Evolutionary conservation across 345 rosid genomes (phyloP), one percentile per base, ranked within the genome.

Genomic region (Sapria himalayana): DNA sequence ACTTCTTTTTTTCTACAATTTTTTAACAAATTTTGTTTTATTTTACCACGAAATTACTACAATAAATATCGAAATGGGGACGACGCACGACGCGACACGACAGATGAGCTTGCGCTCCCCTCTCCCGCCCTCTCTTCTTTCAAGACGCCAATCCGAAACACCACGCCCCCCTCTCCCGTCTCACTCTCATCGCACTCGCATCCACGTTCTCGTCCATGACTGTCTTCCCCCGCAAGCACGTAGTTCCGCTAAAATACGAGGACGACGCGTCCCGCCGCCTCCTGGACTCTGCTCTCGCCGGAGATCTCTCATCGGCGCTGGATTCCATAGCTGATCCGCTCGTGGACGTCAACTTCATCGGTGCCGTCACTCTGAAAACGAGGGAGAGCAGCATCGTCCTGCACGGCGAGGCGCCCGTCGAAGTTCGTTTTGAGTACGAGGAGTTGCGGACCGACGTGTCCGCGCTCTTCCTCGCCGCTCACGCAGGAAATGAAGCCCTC

Each of bases 381-480:
- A 59, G 84, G 59, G 66, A 65, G 68, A 62, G 66, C 41, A 93
- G 72, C 52, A 71, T 82, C 29, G 74, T 77, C 29, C 55, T 73
- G 57, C 66, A 59, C 13, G 79, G 67, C 9, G 86, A 84, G 50
- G 59, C 69, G 8, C 48, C 95, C 7, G 53, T 69, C 25, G 81
- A 82, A 54, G 76, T 77, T 21, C 37, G 55, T 22, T 64, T 79
- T 2, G 84, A 66, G 57, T 69, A 62, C 45, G 86, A 74, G 59
- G 98, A 89, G 69, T 73, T 89, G 46, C 79, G 61, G 65, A 79
- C 95, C 13, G 95, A 89, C 45, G 98, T 89, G 29, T 69, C 92
- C n/a, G 74, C 98, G 35, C 56, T 89, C 48, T 79, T 84, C 61
- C 73, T 82, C 56, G 93, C 95, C 38, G 86, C 65, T 39, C 92